Percentiles rank a stretch among this genome's conserved stretches.
Evolutionary conservation across 441 rosid genomes (phyloP).

Genomic region (Populus trichocarpa): DNA sequence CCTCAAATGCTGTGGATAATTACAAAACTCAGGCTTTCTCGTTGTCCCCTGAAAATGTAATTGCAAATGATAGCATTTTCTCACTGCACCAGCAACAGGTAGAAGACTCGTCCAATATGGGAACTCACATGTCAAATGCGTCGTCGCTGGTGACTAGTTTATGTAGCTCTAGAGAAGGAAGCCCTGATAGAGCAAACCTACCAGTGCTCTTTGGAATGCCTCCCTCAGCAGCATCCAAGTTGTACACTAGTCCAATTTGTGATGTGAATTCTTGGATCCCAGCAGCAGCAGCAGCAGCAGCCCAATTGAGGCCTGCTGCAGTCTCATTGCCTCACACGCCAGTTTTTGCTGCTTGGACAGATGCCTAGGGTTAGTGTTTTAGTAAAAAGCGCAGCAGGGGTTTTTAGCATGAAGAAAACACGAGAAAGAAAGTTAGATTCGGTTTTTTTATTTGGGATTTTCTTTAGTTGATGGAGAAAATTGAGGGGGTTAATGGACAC

Average conservation of each 20-base stretch:
- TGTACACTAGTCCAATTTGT: conserved; percentile 34
- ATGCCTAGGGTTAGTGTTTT: conserved; percentile 38
- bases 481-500: background rate
- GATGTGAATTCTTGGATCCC: conserved; percentile 59
- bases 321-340: conserved; percentile 71
- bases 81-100: conserved; percentile 25
- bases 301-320: conserved; percentile 54
- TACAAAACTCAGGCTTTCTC: conserved; percentile 34
- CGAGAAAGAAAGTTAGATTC: conserved; percentile 22
- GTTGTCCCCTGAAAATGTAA: conserved; percentile 32
- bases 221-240: conserved; percentile 46
- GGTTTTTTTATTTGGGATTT: conserved; percentile 9
- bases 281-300: conserved; percentile 27
- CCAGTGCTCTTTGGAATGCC: conserved; percentile 54
- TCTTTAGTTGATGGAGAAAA: conserved; percentile 27
- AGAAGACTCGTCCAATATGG: conserved; percentile 39
- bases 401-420: conserved; percentile 35
- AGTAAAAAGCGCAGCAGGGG: background rate
- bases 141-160: conserved; percentile 64
- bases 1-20: conserved; percentile 14
- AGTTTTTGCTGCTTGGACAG: conserved; percentile 94
- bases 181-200: conserved; percentile 55
- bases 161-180: conserved; percentile 58
- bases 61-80: conserved; percentile 29
- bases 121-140: conserved; percentile 49